phyloP scores from a whole-genome alignment of 2,329 filamentous ascomycete species.

The Nannizzia gypsea region DNA sequence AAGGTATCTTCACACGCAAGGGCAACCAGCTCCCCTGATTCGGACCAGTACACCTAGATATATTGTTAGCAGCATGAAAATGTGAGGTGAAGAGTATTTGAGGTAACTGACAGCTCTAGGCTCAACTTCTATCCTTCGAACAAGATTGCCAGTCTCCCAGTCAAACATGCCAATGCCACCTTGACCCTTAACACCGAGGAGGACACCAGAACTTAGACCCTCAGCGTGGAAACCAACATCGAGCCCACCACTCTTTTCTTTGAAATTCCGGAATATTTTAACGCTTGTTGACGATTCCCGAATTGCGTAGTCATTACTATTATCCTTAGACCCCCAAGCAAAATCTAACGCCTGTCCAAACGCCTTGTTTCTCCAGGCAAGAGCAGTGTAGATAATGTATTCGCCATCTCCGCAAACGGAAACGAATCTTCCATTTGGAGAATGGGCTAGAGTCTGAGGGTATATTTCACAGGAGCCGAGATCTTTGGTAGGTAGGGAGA shows the following conservation, averaged over 20 bases:
- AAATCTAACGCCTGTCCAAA: conserved; percentile 95
- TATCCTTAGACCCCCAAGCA: conserved; percentile 92
- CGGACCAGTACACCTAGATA: conserved; percentile 84
- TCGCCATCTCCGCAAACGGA: conserved; percentile 91
- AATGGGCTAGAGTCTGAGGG: conserved; percentile 85
- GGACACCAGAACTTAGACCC: conserved; percentile 72
- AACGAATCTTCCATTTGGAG: conserved; percentile 86
- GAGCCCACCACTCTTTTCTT: conserved; percentile 75
- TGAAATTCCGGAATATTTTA: conserved; percentile 96
- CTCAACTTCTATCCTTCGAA: conserved; percentile 78
- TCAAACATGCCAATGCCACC: conserved; percentile 94
- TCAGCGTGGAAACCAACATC: conserved; percentile 95
- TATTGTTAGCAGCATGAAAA: conserved; percentile 9
- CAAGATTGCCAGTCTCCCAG: conserved; percentile 80
- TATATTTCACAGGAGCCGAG: conserved; percentile 94
- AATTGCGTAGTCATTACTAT: conserved; percentile 97
- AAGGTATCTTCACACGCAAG: conserved; percentile 91
- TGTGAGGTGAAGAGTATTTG: not conserved
- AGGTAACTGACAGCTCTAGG: conserved; percentile 43
- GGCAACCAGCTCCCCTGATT: conserved; percentile 83
- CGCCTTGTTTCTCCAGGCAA: conserved; percentile 94
- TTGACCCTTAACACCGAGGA: conserved; percentile 89
- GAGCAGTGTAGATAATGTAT: conserved; percentile 96
- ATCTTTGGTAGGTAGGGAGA: conserved; percentile 82
- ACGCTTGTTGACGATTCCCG: conserved; percentile 88